Evolutionary conservation across 306 rosid species (phyloP), one percentile per base, ranked within the genome.

Genomic region (Quercus glauca): DNA sequence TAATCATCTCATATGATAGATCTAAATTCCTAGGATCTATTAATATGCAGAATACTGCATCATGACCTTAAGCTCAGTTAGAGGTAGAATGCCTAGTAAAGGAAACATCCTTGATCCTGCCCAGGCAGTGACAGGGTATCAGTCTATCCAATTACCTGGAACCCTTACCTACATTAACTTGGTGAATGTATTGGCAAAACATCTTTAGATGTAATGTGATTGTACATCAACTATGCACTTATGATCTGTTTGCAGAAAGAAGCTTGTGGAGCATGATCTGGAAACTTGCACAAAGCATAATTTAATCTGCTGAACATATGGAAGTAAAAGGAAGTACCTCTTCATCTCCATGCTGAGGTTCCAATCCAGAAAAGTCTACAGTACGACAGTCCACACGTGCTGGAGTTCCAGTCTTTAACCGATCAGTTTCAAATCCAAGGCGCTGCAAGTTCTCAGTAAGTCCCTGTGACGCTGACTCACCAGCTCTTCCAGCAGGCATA

Each of bases 401-500:
- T 37, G 99, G 99, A 70, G 99, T 95, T 83, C 99, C 99, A 18
- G 99, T 95, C 86, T 95, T 95, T 83, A 95, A 77, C 60, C 94
- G 87, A 83, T 95, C 98, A 77, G 87, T 86, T 90, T 95, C 98
- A 77, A 95, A 95, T 82, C 98, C 97, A 71, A 92, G 93, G 58
- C 4, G 76, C 81, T 89, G 98, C 52, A 95, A 89, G 91, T 90
- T 92, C 85, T 95, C 99, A 75, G 98, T 95, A 63, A 95, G 91
- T 82, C 99, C 99, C 67, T 87, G 88, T 73, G 99, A 95, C 37
- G 99, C 98, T 49, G 99, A 92, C 84, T 95, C 99, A 19, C 98
- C 99, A 85, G 99, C 99, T 85, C 99, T 89, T 86, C 99, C 99
- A 28, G 99, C 97, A 49, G 97, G 92, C 99, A 94, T 92, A 55